Evolutionary conservation across 805 yeast genomes (phyloP), one percentile per base, ranked within the genome.

Genomic region (Starmerella khaoyaiensis): DNA sequence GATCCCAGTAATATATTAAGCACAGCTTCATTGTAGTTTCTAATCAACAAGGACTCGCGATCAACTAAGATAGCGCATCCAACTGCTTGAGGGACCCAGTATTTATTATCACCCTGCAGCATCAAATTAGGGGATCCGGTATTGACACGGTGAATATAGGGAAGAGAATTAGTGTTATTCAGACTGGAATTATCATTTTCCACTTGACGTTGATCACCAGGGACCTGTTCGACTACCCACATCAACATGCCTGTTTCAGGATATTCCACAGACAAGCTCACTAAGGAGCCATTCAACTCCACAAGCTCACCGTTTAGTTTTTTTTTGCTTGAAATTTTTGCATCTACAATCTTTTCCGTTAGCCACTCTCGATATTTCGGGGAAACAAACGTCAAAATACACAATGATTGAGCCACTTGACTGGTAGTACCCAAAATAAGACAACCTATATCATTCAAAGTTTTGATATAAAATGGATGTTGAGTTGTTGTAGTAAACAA

Each of bases 401-500:
- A 72, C 35, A 77, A 57, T 14, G 76, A 65, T 25, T 69, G 67
- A 24, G 83, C 62, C 21, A 75, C 74, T 25, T 63, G 65, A 51
- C 74, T 72, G 31, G 82, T 73, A 3, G 80, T 72, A 14, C 95
- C 95, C 59, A 86, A 80, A 62, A 81, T 74, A 41, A 83, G 64
- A 52, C 93, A 80, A 0, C 94, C 93, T 46, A 84, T 63, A 58
- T 86, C 96, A 54, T 87, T 86, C 12, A 93, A 83, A 5, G 93
- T 86, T 50, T 72, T 72, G 34, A 86, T 68, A 20, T 64, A 60
- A 86, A 90, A 86, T 1, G 96, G 96, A 33, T 69, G 67, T 11
- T 69, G 72, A 18, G 69, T 61, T 2, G 73, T 74, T 33, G 93
- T 80, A 0, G 94, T 82, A 55, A 86, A 76, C 10, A 84, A 76